These are phyloP conservation scores for Auricularia cornea DNA, from an alignment of 768 basidiomycete species.

Conservation along the genomic window DNA sequence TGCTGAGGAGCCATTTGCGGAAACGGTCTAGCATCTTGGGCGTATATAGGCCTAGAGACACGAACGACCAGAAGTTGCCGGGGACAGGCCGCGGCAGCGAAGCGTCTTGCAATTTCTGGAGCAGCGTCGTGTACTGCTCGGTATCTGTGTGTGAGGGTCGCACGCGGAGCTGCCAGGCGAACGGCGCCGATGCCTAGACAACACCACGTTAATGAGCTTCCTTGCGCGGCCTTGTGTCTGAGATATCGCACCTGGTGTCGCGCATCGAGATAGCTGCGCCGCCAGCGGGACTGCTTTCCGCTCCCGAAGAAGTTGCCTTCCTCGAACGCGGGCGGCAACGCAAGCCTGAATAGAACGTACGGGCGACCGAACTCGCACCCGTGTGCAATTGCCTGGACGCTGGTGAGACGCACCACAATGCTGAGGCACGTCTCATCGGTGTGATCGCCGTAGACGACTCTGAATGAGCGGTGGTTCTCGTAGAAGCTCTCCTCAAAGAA, in stretches of 20 bases:
- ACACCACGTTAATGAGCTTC: slow-evolving; percentile 30
- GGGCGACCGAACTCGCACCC: slow-evolving; percentile 55
- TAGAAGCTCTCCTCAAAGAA: neutral
- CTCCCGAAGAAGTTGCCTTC: no score
- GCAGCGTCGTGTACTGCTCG: slow-evolving; percentile 26
- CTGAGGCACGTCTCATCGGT: slow-evolving; percentile 17
- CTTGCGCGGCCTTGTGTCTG: slow-evolving; percentile 59
- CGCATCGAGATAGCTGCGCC: slow-evolving; percentile 56
- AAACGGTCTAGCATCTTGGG: slow-evolving; percentile 38
- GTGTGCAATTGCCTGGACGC: slow-evolving; percentile 50
- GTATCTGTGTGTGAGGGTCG: slow-evolving; percentile 26
- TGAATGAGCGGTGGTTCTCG: neutral
- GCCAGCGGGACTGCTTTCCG: slow-evolving; percentile 16
- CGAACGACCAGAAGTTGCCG: slow-evolving; percentile 16
- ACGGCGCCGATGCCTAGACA: neutral
- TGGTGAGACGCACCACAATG: slow-evolving; percentile 47
- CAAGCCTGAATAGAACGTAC: slow-evolving; percentile 31
- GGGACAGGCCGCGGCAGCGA: slow-evolving; percentile 33
- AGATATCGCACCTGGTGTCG: slow-evolving; percentile 39
- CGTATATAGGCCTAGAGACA: slow-evolving; percentile 37
- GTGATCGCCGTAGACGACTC: neutral
- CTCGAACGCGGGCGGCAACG: neutral
- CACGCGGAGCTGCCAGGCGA: slow-evolving; percentile 45
- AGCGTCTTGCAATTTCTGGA: slow-evolving; percentile 52
- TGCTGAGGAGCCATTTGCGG: slow-evolving; percentile 32